These are phyloP conservation scores for Cyclotella kingstonii DNA, from an alignment of 108 stramenopile species.

Conservation along the genomic window DNA sequence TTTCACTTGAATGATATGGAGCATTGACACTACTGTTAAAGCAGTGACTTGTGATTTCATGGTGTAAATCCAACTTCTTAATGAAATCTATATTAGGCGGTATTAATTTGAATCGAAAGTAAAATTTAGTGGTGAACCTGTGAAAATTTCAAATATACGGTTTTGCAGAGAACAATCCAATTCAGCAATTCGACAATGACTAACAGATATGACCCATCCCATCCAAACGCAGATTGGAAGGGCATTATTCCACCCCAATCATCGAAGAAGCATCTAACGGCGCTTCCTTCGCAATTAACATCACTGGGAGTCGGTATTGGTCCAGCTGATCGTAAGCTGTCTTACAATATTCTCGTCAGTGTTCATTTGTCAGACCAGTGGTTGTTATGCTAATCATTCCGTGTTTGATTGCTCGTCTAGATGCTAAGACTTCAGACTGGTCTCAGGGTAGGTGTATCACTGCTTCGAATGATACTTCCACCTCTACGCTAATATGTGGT, in stretches of 20 bases:
- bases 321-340: neutral
- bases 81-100: too few species aligned
- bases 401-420: constrained; percentile 15
- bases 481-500: constrained; percentile 28
- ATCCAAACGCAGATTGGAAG: constrained; percentile 57
- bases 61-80: too few species aligned
- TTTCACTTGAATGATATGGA: neutral
- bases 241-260: constrained; percentile 26
- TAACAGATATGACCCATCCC: constrained; percentile 28
- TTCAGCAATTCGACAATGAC: neutral
- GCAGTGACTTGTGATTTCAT: neutral
- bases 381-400: neutral
- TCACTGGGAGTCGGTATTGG: constrained; percentile 12
- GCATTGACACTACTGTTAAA: neutral
- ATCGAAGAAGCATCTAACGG: constrained; percentile 31
- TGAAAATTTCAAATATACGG: too few species aligned
- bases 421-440: constrained; percentile 14
- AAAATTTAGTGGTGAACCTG: neutral
- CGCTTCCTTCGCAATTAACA: constrained; percentile 22
- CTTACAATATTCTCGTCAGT: neutral
- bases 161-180: neutral
- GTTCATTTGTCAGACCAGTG: too few species aligned
- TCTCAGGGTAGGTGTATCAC: constrained; percentile 2
- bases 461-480: constrained; percentile 8
- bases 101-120: neutral